Base-by-base conservation (phyloP, 2,329 filamentous ascomycete species). In the Epichloe sylvatica region DNA sequence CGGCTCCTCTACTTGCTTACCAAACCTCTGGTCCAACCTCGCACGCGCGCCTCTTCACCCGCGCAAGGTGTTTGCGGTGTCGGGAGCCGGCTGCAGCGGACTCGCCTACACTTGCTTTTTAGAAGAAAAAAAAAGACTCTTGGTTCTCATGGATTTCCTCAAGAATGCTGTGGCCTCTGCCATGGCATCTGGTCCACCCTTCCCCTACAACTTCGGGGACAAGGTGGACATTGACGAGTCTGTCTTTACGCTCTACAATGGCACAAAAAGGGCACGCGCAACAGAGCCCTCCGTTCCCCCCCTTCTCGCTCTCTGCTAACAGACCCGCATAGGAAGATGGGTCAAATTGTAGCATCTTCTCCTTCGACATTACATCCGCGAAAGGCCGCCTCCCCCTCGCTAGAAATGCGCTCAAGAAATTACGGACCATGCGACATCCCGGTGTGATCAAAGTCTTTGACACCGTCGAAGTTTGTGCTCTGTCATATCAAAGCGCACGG, bases 81-180 rank as follows among this genome's bases (percentile, higher is more conserved):
- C 9, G 19, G 40, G 23, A 30, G 21, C 40, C 23, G 17, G 23
- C 25, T 30, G 8, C 38, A 19, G 15, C 19, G 7, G 5, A n/a
- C 4, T 11, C 23, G 17, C 7, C 40, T 30, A 21, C 40, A 43
- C 23, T 11, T 21, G 17, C 15, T 9, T 7, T 21, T 23, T 5
- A 23, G 6, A 25, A 25, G 5, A 30, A 8, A 9, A 30, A 30
- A 3, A 3, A 9, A 21, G n/a, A 37, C 33, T 19, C 35, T 39
- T 38, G 42, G 38, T 39, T 33, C 40, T 57, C 57, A 98, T 98
- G 92, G 90, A 98, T 67, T 97, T 97, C 63, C 78, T 98, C 63
- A 97, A 97, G 70, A 97, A 90, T 53, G 92, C 92, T 47, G 89
- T 97, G 64, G 91, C 90, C 43, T 97, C 92, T 53, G 91, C 90